Percentiles rank a stretch among this genome's conserved stretches.
Evolutionary conservation across 805 yeast genomes (phyloP).

Genomic region (Yarrowia sp.): DNA sequence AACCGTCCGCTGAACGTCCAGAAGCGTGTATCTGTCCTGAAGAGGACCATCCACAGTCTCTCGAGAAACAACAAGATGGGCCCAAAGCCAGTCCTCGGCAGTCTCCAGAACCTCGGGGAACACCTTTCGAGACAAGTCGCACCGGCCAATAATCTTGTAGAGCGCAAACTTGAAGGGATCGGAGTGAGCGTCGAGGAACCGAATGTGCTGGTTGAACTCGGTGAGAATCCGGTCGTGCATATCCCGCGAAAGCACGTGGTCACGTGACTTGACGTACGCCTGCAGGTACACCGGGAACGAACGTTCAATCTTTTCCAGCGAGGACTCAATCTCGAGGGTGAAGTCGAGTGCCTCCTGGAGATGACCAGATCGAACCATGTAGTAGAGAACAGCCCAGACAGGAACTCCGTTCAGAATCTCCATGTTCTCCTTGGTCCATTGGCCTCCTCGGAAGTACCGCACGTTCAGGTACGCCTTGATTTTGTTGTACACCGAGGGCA

Average conservation of each 20-base stretch:
- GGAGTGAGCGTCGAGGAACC: slow-evolving; percentile 64
- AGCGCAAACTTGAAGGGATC: slow-evolving; percentile 93
- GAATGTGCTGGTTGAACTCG: slow-evolving; percentile 86
- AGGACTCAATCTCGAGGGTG: slow-evolving; percentile 65
- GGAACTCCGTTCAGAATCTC: slow-evolving; percentile 82
- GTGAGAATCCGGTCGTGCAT: slow-evolving; percentile 71
- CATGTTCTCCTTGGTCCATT: slow-evolving; percentile 62
- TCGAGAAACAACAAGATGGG: slow-evolving; percentile 77
- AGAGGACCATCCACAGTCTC: slow-evolving; percentile 60
- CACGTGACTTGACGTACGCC: slow-evolving; percentile 65
- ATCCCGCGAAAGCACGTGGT: slow-evolving; percentile 66
- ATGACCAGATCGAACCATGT: slow-evolving; percentile 83
- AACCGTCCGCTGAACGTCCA: slow-evolving; percentile 75
- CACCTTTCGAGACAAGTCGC: slow-evolving; percentile 72
- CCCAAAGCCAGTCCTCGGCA: slow-evolving; percentile 97
- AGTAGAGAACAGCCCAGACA: slow-evolving; percentile 92
- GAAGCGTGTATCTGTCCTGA: slow-evolving; percentile 73
- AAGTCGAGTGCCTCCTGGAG: slow-evolving; percentile 77
- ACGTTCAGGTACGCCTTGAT: slow-evolving; percentile 66
- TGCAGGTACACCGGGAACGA: slow-evolving; percentile 81
- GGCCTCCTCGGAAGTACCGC: slow-evolving; percentile 54
- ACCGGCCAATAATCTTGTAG: slow-evolving; percentile 91
- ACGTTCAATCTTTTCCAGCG: slow-evolving; percentile 84
- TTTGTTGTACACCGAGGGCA: slow-evolving; percentile 75
- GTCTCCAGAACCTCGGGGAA: slow-evolving; percentile 74